A percentile compares a stretch with the other conserved stretches of the same genome.
These are phyloP conservation scores for Botryosphaeria dothidea DNA, from an alignment of 2,329 filamentous ascomycete species.

Conservation along the genomic window DNA sequence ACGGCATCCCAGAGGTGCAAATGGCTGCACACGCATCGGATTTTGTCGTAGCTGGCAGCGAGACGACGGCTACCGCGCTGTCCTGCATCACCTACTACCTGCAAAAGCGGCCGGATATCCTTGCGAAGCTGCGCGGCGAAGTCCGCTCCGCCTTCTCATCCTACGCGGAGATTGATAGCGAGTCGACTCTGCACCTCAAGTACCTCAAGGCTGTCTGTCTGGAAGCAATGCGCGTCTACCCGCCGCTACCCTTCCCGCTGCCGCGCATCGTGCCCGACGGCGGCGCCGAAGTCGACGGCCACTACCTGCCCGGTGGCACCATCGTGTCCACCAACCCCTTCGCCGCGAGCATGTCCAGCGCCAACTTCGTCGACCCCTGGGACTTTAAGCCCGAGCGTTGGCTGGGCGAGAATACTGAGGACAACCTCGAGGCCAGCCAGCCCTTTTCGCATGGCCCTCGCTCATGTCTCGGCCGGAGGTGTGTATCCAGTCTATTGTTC, in stretches of 20 bases:
- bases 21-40: conserved; percentile 23
- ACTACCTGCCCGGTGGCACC: conserved; percentile 24
- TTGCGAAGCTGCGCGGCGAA: conserved; percentile 32
- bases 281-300: conserved; percentile 20
- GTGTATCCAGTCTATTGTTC: conserved; percentile 17
- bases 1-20: conserved; percentile 13
- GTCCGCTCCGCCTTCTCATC: conserved; percentile 27
- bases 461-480: background rate
- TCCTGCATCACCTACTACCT: conserved; percentile 35
- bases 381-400: conserved; percentile 30
- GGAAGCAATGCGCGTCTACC: conserved; percentile 23
- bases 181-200: background rate
- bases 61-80: conserved; percentile 37
- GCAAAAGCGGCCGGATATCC: conserved; percentile 31
- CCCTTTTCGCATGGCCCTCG: conserved; percentile 15
- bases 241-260: conserved; percentile 18
- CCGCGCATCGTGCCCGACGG: conserved; percentile 19
- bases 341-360: conserved; percentile 22
- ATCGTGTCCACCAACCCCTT: conserved; percentile 24
- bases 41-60: conserved; percentile 40
- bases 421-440: conserved; percentile 17
- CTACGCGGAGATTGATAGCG: conserved; percentile 20
- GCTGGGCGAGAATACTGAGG: conserved; percentile 22
- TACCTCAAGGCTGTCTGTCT: conserved; percentile 21
- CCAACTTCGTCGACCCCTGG: conserved; percentile 27